Evolutionary conservation across 169 alveolate genomes (phyloP).

Genomic region (Eimeria zaria): DNA sequence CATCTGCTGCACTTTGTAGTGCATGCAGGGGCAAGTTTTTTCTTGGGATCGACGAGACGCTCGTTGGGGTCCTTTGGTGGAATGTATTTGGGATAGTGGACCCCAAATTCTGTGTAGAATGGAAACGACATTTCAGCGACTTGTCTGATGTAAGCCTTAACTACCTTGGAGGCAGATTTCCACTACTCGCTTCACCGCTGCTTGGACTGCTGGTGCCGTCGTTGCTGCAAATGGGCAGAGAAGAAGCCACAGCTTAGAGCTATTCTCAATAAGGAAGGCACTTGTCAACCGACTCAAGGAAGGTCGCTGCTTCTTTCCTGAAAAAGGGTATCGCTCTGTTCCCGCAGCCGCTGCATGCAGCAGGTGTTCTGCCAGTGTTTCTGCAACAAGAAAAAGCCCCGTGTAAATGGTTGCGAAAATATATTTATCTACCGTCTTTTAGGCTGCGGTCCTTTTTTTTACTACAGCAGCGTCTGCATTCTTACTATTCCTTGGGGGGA

Average conservation of each 20-base stretch:
- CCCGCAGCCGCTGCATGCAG: background rate
- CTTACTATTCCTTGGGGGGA: background rate
- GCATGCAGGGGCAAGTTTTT: conserved; percentile 89
- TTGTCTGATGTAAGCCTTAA: background rate
- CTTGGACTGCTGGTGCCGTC: background rate
- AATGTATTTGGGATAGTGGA: conserved; percentile 87
- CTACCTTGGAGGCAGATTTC: background rate
- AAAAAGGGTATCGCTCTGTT: background rate
- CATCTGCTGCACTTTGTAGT: conserved; percentile 88
- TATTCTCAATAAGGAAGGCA: background rate
- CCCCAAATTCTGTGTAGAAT: conserved; percentile 87
- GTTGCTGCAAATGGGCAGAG: background rate
- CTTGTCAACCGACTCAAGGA: background rate
- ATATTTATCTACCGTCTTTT: background rate
- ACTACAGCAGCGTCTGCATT: background rate
- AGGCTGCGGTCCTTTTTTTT: background rate
- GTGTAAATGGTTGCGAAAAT: background rate
- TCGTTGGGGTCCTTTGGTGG: conserved; percentile 88
- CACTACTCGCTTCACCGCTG: background rate
- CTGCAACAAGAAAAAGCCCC: conserved; percentile 13
- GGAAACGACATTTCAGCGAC: conserved; percentile 87
- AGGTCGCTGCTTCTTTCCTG: background rate
- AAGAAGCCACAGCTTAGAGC: background rate
- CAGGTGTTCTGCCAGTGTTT: background rate
- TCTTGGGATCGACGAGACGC: conserved; percentile 89